Base-by-base conservation (phyloP, 148 eudicot genomes). In the Agrostemma githago region DNA sequence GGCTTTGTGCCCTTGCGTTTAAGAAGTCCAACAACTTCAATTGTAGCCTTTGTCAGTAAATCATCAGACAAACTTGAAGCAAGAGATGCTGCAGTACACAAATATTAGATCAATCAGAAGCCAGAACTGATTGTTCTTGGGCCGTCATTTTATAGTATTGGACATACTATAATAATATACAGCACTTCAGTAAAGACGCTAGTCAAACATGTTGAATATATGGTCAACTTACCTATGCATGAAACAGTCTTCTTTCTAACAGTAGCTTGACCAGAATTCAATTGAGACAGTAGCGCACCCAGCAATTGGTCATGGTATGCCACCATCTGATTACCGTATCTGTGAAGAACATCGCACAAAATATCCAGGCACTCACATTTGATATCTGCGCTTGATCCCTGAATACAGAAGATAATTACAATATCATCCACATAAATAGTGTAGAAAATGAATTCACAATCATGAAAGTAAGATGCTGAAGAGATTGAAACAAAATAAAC, bases 61-160 rank as follows among this genome's bases (percentile, higher is more conserved):
- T 96, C 99, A 90, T 96, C 99, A 16, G 96, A 90, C 85, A 96
- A 83, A 88, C 99, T 92, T 77, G 97, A 89, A 71, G 97, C 89
- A 76, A 96, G 89, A 70, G 97, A 90, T 70, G 97, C 99, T 96
- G 88, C 74, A 83, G 20, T 54, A 76, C 78, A 71, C 53, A 53
- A 34, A 62, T 78, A 46, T 48, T 34, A 21, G 58, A 41, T n/a
- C 9, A 48, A 68, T 68, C 37, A 4, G 12, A 34, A 20, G 67
- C 5, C 58, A 61, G 7, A 72, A 72, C 58, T 12, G 21, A 42
- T 4, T 42, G 64, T 46, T 40, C 2, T 44, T 16, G 62, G 14
- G 26, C 19, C 62, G 10, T 48, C 15, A 67, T 60, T 61, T 51
- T 15, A 62, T 40, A 11, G 34, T 38, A 58, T 4, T 40, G 38